These are phyloP conservation scores for Drechmeria coniospora DNA, from an alignment of 2,329 filamentous ascomycete genomes.

Conservation along the genomic window DNA sequence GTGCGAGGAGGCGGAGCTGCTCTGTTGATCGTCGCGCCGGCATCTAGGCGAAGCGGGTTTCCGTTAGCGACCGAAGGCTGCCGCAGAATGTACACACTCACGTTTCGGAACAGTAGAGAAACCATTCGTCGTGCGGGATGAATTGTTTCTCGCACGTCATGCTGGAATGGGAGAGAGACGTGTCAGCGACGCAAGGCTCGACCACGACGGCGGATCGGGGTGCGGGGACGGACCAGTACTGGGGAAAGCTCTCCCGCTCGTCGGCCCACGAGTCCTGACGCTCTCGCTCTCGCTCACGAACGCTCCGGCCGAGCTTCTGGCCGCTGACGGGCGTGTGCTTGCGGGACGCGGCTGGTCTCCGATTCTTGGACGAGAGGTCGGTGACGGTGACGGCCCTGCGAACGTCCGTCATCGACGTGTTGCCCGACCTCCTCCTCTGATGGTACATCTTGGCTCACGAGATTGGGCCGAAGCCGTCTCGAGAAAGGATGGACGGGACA, in stretches of 20 bases:
- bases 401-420: conserved; percentile 39
- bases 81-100: conserved; percentile 21
- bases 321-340: conserved; percentile 23
- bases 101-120: conserved; percentile 48
- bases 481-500: conserved; percentile 2
- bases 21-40: conserved; percentile 37
- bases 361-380: conserved; percentile 28
- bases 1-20: conserved; percentile 16
- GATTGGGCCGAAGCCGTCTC: conserved; percentile 1
- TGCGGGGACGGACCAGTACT: conserved; percentile 42
- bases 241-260: conserved; percentile 47
- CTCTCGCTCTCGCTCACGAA: conserved; percentile 35
- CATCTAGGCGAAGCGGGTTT: too few species aligned
- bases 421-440: conserved; percentile 40
- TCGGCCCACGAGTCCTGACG: conserved; percentile 37
- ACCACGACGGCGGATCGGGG: neutral
- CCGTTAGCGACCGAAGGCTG: conserved; percentile 8
- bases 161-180: conserved; percentile 23
- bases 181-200: conserved; percentile 3
- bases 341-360: conserved; percentile 30
- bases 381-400: conserved; percentile 31
- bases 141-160: conserved; percentile 56
- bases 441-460: conserved; percentile 28
- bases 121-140: conserved; percentile 38
- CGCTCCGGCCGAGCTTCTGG: conserved; percentile 34